Base-by-base conservation (phyloP, 805 yeast genomes). In the Nakazawaea ambrosiae region DNA sequence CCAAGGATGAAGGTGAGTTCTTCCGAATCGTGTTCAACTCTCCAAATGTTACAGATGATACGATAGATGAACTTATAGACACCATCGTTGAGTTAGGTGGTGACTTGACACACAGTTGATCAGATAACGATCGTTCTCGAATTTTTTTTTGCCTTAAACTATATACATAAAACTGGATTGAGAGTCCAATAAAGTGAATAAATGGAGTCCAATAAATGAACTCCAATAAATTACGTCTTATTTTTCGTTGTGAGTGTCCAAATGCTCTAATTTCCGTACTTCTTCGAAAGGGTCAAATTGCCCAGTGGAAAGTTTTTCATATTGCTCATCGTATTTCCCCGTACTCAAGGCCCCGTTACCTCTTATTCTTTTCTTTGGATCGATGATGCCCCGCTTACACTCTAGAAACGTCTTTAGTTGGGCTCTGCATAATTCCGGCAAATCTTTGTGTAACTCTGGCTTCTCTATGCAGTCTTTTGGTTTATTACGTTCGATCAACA, bases 321-420 rank as follows among this genome's bases (percentile, higher is more conserved):
- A 84, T 36, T 86, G 85, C 41, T 86, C 90, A 50, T 89, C 96
- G 58, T 83, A 90, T 53, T 81, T 82, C 0, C 98, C 98, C 5
- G 95, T 85, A 10, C 96, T 86, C 30, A 85, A 62, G 0, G 97
- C 88, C 1, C 95, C 98, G 53, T 90, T 90, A 4, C 97, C 97
- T 53, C 87, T 70, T 62, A 90, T 84, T 47, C 98, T 72, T 56
- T 87, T 89, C 3, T 89, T 61, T 87, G 88, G 84, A 50, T 89
- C 97, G 37, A 89, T 84, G 52, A 81, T 80, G 10, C 97, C 97
- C 50, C 81, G 75, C 47, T 82, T 84, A 63, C 98, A 90, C 42
- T 89, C 95, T 66, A 89, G 66, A 54, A 85, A 90, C 4, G 95
- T 82, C 45, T 78, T 70, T 66, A 89, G 75, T 50, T 86, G 86